A percentile compares a stretch with the other conserved stretches of the same genome.
phyloP scores from a whole-genome alignment of 345 rosid genomes.

The Bretschneidera sinensis region DNA sequence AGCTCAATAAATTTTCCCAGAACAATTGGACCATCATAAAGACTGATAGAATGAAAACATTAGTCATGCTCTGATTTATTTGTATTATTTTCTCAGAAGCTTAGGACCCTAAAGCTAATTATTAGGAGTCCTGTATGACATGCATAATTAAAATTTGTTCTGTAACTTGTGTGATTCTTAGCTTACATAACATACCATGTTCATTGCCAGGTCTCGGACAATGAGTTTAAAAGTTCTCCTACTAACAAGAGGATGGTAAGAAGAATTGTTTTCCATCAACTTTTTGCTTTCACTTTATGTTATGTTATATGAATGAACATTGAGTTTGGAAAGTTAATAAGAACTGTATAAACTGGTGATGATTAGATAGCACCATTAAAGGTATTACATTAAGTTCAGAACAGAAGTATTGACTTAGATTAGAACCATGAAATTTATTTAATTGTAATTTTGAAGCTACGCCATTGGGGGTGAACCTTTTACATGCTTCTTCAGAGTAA shows the following conservation, averaged over 20 bases:
- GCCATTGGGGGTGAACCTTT: constrained; percentile 1
- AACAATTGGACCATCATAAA: too few relatives aligned
- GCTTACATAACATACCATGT: constrained; percentile 10
- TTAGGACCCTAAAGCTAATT: neutral
- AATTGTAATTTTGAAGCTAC: too few relatives aligned
- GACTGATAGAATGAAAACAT: too few relatives aligned
- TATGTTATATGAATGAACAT: too few relatives aligned
- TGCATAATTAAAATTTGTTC: neutral
- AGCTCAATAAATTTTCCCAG: neutral
- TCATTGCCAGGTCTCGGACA: constrained; percentile 40
- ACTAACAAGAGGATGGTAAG: constrained; percentile 67
- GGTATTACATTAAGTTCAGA: too few relatives aligned
- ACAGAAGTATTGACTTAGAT: too few relatives aligned
- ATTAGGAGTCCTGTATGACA: neutral
- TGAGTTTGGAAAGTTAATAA: too few relatives aligned
- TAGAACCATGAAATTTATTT: too few relatives aligned
- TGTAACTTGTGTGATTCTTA: too few relatives aligned
- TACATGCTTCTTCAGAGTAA: constrained; percentile 4
- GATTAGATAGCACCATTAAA: too few relatives aligned
- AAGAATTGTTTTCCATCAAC: constrained; percentile 3
- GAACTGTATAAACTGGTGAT: too few relatives aligned
- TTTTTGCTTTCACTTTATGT: neutral
- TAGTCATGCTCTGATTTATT: neutral
- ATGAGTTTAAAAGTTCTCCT: constrained; percentile 35
- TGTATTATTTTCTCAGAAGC: neutral